Conservation (phyloP, 2,329 filamentous ascomycete genomes). For the Thelonectria blattea region DNA sequence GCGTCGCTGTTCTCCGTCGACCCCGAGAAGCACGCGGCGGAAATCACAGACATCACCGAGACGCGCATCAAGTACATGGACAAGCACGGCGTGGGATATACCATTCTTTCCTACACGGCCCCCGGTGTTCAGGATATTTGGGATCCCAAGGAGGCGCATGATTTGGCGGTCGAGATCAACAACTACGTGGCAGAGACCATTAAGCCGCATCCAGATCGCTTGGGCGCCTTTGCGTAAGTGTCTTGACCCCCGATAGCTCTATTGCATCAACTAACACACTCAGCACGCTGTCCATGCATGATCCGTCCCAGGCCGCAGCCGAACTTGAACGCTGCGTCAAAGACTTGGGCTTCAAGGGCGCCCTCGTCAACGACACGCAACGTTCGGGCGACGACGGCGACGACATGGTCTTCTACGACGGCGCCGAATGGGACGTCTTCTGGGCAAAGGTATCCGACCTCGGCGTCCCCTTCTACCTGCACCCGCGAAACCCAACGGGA, state of each 20-base stretch:
- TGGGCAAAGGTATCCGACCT: conserved; percentile 64
- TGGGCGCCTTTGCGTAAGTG: conserved; percentile 55
- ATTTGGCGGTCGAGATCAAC: conserved; percentile 50
- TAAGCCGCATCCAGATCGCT: conserved; percentile 46
- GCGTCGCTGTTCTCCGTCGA: conserved; percentile 65
- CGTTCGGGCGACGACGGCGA: conserved; percentile 63
- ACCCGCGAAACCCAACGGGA: conserved; percentile 64
- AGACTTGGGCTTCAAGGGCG: conserved; percentile 66
- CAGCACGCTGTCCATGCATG: conserved; percentile 59
- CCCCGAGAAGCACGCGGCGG: conserved; percentile 60
- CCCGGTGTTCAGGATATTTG: conserved; percentile 55
- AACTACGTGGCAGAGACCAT: conserved; percentile 48
- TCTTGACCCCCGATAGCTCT: too few relatives aligned
- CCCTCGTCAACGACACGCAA: conserved; percentile 67
- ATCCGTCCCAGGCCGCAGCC: conserved; percentile 55
- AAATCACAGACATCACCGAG: conserved; percentile 55
- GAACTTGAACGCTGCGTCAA: conserved; percentile 61
- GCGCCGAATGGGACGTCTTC: conserved; percentile 65
- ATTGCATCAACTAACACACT: background rate
- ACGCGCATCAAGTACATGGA: conserved; percentile 52
- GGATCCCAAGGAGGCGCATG: conserved; percentile 49
- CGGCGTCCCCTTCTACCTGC: conserved; percentile 69
- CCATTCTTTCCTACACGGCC: conserved; percentile 55
- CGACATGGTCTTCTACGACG: conserved; percentile 69
- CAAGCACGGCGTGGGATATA: conserved; percentile 55